Evolutionary conservation across 805 yeast genomes (phyloP), one percentile per base, ranked within the genome.

Genomic region (Candida pini): DNA sequence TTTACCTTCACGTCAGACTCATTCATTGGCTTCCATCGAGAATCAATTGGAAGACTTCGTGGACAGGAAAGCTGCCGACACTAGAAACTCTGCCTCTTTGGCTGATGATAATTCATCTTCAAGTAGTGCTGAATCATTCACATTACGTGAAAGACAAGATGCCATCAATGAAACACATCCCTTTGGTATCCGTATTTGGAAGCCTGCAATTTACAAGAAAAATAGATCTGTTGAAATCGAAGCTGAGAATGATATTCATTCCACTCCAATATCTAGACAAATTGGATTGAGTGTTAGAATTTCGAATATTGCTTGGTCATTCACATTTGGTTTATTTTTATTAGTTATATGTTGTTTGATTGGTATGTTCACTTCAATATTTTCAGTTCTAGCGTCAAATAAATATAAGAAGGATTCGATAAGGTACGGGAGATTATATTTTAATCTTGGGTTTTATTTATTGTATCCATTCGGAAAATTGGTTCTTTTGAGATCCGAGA

Each of bases 161-260:
- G 98, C 98, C 12, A 92, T 92, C 54, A 92, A 92, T 54, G 79
- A 84, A 34, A 88, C 97, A 4, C 98, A 92, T 65, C 98, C 98
- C 1, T 92, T 92, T 52, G 98, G 98, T 70, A 90, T 92, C 30
- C 81, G 96, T 58, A 86, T 92, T 49, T 92, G 98, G 98, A 92
- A 92, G 54, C 98, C 98, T 1, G 96, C 97, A 2, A 66, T 92
- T 36, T 92, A 92, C 62, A 92, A 92, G 57, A 92, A 92, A 58
- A 73, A 74, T 39, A 78, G 98, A 51, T 85, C 96, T 4, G 97
- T 92, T 21, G 92, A 92, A 47, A 70, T 78, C 26, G 80, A 86
- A 39, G 97, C 97, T 2, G 95, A 86, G 40, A 83, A 83, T 42
- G 98, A 92, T 66, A 86, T 92, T 46, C 97, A 90, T 58, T 89